Evolutionary conservation across 495 filamentous ascomycete species (phyloP).

Genomic region (Talaromyces stipitatus): DNA sequence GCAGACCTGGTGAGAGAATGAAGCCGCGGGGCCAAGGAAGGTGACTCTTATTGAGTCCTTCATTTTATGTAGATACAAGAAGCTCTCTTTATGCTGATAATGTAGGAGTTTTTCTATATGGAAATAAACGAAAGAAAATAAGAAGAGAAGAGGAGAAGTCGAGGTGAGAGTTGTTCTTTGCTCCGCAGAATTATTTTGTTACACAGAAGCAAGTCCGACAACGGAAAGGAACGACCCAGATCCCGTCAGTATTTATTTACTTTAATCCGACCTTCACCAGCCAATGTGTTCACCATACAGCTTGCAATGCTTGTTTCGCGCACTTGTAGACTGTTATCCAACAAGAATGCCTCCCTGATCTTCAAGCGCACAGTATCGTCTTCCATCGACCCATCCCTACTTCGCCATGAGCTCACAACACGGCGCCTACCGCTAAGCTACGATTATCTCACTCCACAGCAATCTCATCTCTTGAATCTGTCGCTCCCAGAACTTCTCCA

Average conservation of each 20-base stretch:
- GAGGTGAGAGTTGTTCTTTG: background rate
- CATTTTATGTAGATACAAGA: background rate
- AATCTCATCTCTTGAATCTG: slow-evolving; percentile 56
- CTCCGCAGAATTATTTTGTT: background rate
- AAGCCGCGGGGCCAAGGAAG: slow-evolving; percentile 76
- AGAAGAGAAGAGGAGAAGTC: background rate
- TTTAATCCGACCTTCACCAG: background rate
- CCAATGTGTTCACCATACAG: background rate
- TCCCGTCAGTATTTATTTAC: background rate
- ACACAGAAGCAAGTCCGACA: background rate
- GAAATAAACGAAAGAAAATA: background rate
- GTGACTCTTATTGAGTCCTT: slow-evolving; percentile 46
- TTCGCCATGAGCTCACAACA: slow-evolving; percentile 28
- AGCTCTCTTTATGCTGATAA: background rate
- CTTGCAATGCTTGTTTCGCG: slow-evolving; percentile 1
- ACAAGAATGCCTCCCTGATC: background rate
- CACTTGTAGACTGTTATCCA: background rate
- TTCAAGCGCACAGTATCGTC: background rate
- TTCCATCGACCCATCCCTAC: background rate
- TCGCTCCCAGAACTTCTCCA: slow-evolving; percentile 55
- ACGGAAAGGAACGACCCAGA: background rate
- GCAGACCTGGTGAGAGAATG: slow-evolving; percentile 86
- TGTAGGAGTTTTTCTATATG: background rate
- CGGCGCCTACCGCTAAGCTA: slow-evolving; percentile 48
- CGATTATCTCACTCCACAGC: slow-evolving; percentile 58